phyloP scores from a whole-genome alignment of 257 asterid species.

The Vinca minor region DNA sequence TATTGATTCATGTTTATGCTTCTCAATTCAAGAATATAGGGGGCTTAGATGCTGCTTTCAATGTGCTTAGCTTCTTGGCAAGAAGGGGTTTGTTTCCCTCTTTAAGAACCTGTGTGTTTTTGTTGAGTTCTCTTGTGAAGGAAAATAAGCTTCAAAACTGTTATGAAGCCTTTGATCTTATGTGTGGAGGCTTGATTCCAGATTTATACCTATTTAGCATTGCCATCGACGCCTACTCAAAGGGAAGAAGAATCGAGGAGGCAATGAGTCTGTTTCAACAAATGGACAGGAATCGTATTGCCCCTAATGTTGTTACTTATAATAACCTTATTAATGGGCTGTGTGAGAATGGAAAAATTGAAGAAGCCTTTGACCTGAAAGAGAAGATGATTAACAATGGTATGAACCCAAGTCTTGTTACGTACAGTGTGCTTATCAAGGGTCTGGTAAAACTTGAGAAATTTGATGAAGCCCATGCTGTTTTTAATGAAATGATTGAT shows the following conservation, averaged over 20 bases:
- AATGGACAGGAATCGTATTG: constrained; percentile 52
- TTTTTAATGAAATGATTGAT: constrained; percentile 56
- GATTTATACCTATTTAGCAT: constrained; percentile 71
- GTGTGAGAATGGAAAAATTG: constrained; percentile 43
- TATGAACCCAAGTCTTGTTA: constrained; percentile 52
- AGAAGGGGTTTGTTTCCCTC: constrained; percentile 60
- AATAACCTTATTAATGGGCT: constrained; percentile 70
- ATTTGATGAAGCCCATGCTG: constrained; percentile 45
- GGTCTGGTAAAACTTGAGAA: constrained; percentile 54
- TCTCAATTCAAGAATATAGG: constrained; percentile 40
- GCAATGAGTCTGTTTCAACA: constrained; percentile 46
- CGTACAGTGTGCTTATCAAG: constrained; percentile 62
- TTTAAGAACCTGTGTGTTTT: constrained; percentile 56
- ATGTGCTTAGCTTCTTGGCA: constrained; percentile 41
- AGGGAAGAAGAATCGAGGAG: constrained; percentile 50
- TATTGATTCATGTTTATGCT: constrained; percentile 64
- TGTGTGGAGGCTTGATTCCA: constrained; percentile 32
- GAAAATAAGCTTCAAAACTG: constrained; percentile 46
- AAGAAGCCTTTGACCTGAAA: constrained; percentile 55
- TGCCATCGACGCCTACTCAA: constrained; percentile 63
- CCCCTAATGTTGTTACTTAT: constrained; percentile 65
- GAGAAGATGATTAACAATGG: constrained; percentile 54
- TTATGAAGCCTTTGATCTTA: constrained; percentile 48
- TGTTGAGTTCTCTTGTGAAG: constrained; percentile 68
- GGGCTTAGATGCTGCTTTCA: constrained; percentile 46